phyloP scores from a whole-genome alignment of 108 stramenopile genomes.

The Craspedostauros australis region DNA sequence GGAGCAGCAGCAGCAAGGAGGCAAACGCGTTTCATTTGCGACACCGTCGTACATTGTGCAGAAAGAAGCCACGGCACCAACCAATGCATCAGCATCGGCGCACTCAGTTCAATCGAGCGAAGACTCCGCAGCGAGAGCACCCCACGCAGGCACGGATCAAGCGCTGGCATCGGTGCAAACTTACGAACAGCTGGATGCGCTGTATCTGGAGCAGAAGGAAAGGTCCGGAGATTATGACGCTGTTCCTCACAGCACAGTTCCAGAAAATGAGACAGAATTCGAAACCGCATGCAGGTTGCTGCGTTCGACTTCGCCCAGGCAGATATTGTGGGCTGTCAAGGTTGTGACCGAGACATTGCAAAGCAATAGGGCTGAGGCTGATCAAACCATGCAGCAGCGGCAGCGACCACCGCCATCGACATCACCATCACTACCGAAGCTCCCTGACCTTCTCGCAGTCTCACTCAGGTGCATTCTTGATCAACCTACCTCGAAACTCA shows the following conservation, averaged over 20 bases:
- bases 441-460: conserved; percentile 65
- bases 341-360: conserved; percentile 31
- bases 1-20: not conserved
- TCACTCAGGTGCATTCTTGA: conserved; percentile 78
- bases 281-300: conserved; percentile 56
- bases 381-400: conserved; percentile 1
- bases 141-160: conserved; percentile 49
- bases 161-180: conserved; percentile 59
- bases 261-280: conserved; percentile 19
- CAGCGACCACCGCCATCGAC: not conserved
- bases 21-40: too few relatives aligned
- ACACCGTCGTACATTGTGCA: not conserved
- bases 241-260: conserved; percentile 1
- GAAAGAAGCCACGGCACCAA: not conserved
- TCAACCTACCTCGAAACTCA: conserved; percentile 29
- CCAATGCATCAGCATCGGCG: conserved; percentile 2
- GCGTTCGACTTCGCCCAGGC: conserved; percentile 60
- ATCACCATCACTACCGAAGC: conserved; percentile 10
- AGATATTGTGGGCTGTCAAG: conserved; percentile 67
- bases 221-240: not conserved
- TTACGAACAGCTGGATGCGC: conserved; percentile 70
- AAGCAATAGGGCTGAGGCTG: conserved; percentile 1
- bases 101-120: conserved; percentile 12
- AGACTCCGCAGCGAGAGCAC: conserved; percentile 10
- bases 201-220: conserved; percentile 40